Percentiles rank a stretch among this genome's conserved stretches.
phyloP scores from a whole-genome alignment of 1,284 basidiomycete genomes.

The Ustilago shanxiensis region DNA sequence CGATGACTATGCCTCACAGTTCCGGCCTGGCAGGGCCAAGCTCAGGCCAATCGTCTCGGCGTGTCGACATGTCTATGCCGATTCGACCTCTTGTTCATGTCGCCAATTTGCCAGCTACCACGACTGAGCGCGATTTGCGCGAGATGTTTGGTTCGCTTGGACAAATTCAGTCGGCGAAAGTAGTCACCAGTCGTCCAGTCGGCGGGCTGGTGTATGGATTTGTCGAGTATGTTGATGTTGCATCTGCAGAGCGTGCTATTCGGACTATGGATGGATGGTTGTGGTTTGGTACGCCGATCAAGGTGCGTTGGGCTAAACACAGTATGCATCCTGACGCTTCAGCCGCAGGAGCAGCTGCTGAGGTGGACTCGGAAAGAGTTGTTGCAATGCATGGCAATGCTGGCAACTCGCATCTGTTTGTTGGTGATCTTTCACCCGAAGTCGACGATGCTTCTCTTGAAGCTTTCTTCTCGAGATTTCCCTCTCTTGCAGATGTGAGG shows the following conservation, averaged over 20 bases:
- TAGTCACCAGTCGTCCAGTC: conserved; percentile 82
- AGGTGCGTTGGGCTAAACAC: conserved; percentile 68
- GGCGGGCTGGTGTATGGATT: conserved; percentile 98
- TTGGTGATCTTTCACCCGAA: conserved; percentile 96
- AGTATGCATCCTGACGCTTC: conserved; percentile 39
- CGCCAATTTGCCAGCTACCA: conserved; percentile 84
- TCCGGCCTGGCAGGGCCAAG: conserved; percentile 4
- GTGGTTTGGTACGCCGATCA: conserved; percentile 85
- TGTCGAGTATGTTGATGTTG: conserved; percentile 93
- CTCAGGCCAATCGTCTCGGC: conserved; percentile 15
- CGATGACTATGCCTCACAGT: conserved; percentile 31
- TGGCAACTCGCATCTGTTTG: conserved; percentile 93
- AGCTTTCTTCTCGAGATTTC: conserved; percentile 95
- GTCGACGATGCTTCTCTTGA: conserved; percentile 96
- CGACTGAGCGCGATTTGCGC: conserved; percentile 80
- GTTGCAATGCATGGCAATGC: conserved; percentile 77
- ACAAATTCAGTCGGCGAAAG: conserved; percentile 95
- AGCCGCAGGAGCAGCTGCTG: neutral
- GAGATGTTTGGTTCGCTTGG: conserved; percentile 97
- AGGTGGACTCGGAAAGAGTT: neutral
- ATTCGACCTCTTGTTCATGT: conserved; percentile 35
- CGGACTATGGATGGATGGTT: conserved; percentile 96
- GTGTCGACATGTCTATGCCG: conserved; percentile 19
- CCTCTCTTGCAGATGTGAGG: conserved; percentile 92
- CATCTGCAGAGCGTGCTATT: conserved; percentile 93